phyloP scores from a whole-genome alignment of 805 yeast species.

The Debaryomyces tyrocola region DNA sequence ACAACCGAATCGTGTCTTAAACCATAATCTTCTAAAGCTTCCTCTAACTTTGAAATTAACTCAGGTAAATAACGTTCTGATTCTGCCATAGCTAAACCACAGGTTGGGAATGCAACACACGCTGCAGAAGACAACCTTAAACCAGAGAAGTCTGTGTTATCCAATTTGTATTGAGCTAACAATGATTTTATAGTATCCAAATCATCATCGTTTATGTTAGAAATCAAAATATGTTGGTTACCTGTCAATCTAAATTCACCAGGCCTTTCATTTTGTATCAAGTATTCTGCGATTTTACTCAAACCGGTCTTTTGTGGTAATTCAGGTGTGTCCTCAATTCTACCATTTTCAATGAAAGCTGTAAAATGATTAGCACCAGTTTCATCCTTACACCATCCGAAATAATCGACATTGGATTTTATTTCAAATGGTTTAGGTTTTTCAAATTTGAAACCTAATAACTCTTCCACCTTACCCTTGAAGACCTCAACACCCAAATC shows the following conservation, averaged over 20 bases:
- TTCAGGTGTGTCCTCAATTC: constrained; percentile 90
- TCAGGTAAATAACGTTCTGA: constrained; percentile 90
- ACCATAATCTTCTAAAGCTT: constrained; percentile 86
- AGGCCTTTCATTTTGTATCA: constrained; percentile 52
- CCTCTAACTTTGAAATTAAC: constrained; percentile 77
- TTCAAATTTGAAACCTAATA: constrained; percentile 73
- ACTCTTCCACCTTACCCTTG: constrained; percentile 78
- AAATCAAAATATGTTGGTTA: constrained; percentile 86
- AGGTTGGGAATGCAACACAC: constrained; percentile 97
- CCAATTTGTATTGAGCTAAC: constrained; percentile 73
- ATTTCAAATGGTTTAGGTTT: constrained; percentile 72
- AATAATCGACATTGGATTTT: constrained; percentile 84
- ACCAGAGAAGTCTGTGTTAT: constrained; percentile 79
- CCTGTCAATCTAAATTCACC: constrained; percentile 94
- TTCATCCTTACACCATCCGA: constrained; percentile 92
- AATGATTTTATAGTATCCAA: constrained; percentile 60
- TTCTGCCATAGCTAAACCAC: constrained; percentile 99
- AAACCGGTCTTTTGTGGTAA: constrained; percentile 88
- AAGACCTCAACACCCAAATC: constrained; percentile 87
- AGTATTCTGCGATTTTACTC: constrained; percentile 69
- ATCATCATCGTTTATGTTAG: constrained; percentile 70
- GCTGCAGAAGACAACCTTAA: constrained; percentile 90
- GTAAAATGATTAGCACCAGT: constrained; percentile 85
- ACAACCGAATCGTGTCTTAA: constrained; percentile 91
- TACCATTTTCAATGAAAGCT: constrained; percentile 92